Evolutionary conservation across 768 basidiomycete genomes (phyloP).

Genomic region (Mycena kentingensis): DNA sequence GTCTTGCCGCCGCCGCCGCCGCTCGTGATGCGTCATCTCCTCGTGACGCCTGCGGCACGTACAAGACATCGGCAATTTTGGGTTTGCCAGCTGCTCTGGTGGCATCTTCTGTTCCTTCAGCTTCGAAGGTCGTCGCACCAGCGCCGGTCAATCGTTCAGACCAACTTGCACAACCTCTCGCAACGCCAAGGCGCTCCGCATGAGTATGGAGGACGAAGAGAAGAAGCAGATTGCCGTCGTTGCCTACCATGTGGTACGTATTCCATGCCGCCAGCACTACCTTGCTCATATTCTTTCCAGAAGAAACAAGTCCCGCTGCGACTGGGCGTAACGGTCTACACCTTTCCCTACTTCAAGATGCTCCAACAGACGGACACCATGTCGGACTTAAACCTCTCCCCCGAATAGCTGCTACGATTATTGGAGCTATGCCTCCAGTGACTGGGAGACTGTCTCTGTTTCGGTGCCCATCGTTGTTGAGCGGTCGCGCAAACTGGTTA

Average conservation of each 20-base stretch:
- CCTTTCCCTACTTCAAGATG: slow-evolving; percentile 3
- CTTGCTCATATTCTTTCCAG: neutral
- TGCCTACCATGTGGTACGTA: neutral
- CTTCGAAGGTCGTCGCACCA: neutral
- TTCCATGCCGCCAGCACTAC: too few relatives aligned
- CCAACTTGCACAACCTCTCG: slow-evolving; percentile 5
- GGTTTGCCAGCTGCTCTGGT: neutral
- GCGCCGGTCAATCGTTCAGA: neutral
- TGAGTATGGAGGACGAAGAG: slow-evolving; percentile 3
- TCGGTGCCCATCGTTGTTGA: slow-evolving; percentile 1
- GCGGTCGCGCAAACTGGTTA: neutral
- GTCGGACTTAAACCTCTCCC: slow-evolving; percentile 1
- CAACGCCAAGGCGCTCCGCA: neutral
- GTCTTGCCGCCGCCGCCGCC: neutral
- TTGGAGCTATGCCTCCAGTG: neutral
- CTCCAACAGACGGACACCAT: neutral
- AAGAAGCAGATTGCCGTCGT: slow-evolving; percentile 3
- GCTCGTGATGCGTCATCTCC: neutral
- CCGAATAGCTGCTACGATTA: neutral
- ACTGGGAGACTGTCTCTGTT: neutral
- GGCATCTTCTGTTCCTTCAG: neutral
- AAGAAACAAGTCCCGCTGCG: neutral
- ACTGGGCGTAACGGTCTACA: neutral
- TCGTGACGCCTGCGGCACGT: slow-evolving; percentile 3
- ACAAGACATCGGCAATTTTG: neutral